These are phyloP conservation scores for Melanogaster broomeanus DNA, from an alignment of 768 basidiomycete genomes.

Conservation along the genomic window DNA sequence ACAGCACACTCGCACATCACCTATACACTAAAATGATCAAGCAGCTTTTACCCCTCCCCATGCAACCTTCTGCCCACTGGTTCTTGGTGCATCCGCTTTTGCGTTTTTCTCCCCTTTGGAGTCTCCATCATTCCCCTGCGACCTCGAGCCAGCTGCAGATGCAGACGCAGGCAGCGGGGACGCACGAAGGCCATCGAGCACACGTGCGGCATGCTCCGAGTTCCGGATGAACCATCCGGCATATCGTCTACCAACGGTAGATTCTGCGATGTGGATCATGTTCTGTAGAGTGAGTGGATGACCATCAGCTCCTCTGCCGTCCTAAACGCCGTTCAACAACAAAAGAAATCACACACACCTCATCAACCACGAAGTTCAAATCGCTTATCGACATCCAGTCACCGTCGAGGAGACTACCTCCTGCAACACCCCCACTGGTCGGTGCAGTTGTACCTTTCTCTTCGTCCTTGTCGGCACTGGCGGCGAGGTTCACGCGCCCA, in stretches of 20 bases:
- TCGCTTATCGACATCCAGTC: conserved; percentile 89
- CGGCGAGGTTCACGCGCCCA: conserved; percentile 41
- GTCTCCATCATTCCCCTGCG: conserved; percentile 18
- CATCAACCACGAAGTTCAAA: conserved; percentile 92
- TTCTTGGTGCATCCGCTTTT: conserved; percentile 34
- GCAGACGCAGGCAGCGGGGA: conserved; percentile 48
- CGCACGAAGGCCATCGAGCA: conserved; percentile 74
- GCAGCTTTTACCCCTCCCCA: conserved; percentile 42
- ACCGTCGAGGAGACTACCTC: conserved; percentile 73
- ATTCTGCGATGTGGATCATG: conserved; percentile 96
- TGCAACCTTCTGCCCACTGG: conserved; percentile 58
- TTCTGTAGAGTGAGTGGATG: conserved; percentile 51
- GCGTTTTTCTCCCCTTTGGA: conserved; percentile 21
- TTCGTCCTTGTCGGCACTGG: conserved; percentile 46
- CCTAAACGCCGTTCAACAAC: background rate
- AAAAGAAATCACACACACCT: conserved; percentile 55
- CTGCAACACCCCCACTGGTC: conserved; percentile 25
- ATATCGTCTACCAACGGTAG: conserved; percentile 89
- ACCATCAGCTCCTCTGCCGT: background rate
- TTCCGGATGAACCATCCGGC: conserved; percentile 98
- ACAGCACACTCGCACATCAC: background rate
- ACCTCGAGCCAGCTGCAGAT: background rate
- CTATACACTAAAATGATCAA: conserved; percentile 8
- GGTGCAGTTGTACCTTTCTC: conserved; percentile 11
- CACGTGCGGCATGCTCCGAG: conserved; percentile 87